These are phyloP conservation scores for Taiozyma sp. DNA, from an alignment of 1,139 yeast species.

Conservation along the genomic window DNA sequence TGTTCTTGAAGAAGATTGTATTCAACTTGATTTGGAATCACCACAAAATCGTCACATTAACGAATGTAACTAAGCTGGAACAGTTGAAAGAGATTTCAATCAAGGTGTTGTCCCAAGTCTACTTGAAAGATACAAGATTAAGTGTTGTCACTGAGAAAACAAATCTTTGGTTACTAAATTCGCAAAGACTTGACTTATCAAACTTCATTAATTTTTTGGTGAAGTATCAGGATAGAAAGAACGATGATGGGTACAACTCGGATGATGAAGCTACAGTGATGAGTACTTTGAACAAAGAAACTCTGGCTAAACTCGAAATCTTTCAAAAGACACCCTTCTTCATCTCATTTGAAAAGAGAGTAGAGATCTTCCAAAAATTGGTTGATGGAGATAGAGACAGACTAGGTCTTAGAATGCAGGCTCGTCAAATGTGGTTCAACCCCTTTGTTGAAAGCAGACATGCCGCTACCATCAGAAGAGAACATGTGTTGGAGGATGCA, in stretches of 20 bases:
- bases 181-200: slow-evolving; percentile 7
- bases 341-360: slow-evolving; percentile 71
- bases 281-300: slow-evolving; percentile 7
- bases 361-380: slow-evolving; percentile 63
- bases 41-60: slow-evolving; percentile 4
- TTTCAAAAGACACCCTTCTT: slow-evolving; percentile 72
- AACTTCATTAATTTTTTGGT: slow-evolving; percentile 11
- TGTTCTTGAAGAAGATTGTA: slow-evolving; percentile 51
- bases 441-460: slow-evolving; percentile 23
- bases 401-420: slow-evolving; percentile 22
- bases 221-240: slow-evolving; percentile 17
- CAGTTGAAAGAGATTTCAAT: slow-evolving; percentile 35
- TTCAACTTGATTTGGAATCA: slow-evolving; percentile 49
- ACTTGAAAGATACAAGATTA: slow-evolving; percentile 64
- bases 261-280: slow-evolving; percentile 19
- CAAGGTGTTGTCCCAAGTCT: slow-evolving; percentile 60
- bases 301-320: slow-evolving; percentile 37
- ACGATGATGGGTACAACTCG: slow-evolving; percentile 17
- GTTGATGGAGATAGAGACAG: slow-evolving; percentile 47
- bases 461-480: slow-evolving; percentile 62
- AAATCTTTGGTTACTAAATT: slow-evolving; percentile 17
- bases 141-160: slow-evolving; percentile 21
- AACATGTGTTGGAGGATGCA: slow-evolving; percentile 69
- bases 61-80: slow-evolving; percentile 1
- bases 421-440: slow-evolving; percentile 6